These are phyloP conservation scores for Myriosclerotinia scirpicola DNA, from an alignment of 2,329 filamentous ascomycete species.

Conservation along the genomic window DNA sequence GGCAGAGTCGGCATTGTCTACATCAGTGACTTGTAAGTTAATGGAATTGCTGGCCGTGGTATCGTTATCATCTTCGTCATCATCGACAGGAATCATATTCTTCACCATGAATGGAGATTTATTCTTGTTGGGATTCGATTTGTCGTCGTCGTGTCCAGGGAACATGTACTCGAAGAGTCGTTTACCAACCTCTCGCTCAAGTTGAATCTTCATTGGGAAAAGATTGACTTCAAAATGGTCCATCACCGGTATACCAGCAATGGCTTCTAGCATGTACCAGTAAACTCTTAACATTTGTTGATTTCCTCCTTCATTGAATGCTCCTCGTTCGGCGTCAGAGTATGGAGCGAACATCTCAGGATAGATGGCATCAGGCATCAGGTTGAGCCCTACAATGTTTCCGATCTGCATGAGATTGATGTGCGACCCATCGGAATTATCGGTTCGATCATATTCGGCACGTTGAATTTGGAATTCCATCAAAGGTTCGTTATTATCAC, in stretches of 20 bases:
- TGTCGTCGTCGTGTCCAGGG: slow-evolving; percentile 63
- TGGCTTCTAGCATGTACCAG: slow-evolving; percentile 98
- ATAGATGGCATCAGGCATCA: slow-evolving; percentile 87
- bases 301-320: slow-evolving; percentile 56
- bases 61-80: slow-evolving; percentile 40
- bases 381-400: slow-evolving; percentile 82
- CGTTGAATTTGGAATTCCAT: slow-evolving; percentile 91
- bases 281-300: slow-evolving; percentile 89
- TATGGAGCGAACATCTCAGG: slow-evolving; percentile 95
- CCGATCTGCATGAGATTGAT: slow-evolving; percentile 89
- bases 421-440: slow-evolving; percentile 96
- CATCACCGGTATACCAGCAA: slow-evolving; percentile 95
- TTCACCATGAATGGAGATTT: slow-evolving; percentile 63
- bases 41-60: slow-evolving; percentile 38
- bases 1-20: slow-evolving; percentile 50
- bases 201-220: slow-evolving; percentile 88
- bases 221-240: slow-evolving; percentile 95
- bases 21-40: slow-evolving; percentile 29
- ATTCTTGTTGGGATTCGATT: slow-evolving; percentile 48
- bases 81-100: slow-evolving; percentile 47
- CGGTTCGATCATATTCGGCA: slow-evolving; percentile 89
- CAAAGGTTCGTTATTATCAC: slow-evolving; percentile 80
- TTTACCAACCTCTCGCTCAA: slow-evolving; percentile 90
- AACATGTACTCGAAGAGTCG: slow-evolving; percentile 97
- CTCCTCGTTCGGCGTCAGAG: slow-evolving; percentile 62